A percentile compares a stretch with the other conserved stretches of the same genome.
Conservation (phyloP, 2,329 filamentous ascomycete genomes). For the Dryadomyces quercus-mongolicae region DNA sequence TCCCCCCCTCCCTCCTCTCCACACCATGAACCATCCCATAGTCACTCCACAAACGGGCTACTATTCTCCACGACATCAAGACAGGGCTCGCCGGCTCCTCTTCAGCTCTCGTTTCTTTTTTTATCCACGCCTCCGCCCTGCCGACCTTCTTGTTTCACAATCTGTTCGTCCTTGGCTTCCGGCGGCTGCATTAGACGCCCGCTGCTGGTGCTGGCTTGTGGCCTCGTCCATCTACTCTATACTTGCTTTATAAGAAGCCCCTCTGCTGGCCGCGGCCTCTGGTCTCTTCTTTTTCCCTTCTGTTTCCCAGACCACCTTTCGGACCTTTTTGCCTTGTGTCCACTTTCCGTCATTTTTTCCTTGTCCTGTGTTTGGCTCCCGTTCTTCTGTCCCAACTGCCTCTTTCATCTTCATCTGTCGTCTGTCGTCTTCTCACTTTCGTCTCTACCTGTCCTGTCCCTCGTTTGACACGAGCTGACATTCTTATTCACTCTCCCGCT, state of each 20-base stretch:
- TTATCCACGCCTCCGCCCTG: background rate
- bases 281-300: background rate
- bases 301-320: background rate
- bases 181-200: constrained; percentile 4
- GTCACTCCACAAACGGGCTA: background rate
- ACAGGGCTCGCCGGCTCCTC: constrained; percentile 12
- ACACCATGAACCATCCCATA: background rate
- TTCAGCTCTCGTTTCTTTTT: constrained; percentile 11
- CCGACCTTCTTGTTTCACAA: background rate
- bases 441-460: constrained; percentile 11
- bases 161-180: background rate
- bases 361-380: constrained; percentile 7
- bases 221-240: background rate
- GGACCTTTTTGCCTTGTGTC: constrained; percentile 1
- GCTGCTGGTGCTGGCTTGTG: background rate
- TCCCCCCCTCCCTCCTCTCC: background rate
- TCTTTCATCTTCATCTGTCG: constrained; percentile 15
- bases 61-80: too few species aligned
- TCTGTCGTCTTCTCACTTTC: constrained; percentile 14
- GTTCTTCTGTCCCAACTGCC: background rate
- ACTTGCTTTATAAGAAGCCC: background rate
- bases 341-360: constrained; percentile 10
- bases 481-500: background rate
- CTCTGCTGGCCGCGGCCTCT: constrained; percentile 11
- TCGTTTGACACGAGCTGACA: constrained; percentile 30